A percentile compares a stretch with the other conserved stretches of the same genome.
Conservation (phyloP, 1,284 basidiomycete genomes). For the Cryptococcus wingfieldii region DNA sequence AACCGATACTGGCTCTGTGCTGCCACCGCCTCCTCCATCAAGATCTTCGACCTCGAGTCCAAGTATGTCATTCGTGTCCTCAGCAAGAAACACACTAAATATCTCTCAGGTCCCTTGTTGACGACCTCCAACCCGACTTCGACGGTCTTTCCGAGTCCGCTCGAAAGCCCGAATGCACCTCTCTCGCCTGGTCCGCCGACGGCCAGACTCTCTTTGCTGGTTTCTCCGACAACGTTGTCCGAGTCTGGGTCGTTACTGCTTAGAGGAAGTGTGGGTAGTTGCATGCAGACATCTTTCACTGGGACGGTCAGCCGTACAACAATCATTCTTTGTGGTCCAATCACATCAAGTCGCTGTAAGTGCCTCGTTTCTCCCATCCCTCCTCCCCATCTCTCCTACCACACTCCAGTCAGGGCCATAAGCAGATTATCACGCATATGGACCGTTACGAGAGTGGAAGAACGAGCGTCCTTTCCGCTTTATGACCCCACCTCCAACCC, state of each 20-base stretch:
- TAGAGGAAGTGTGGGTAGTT: constrained; percentile 21
- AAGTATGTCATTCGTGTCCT: constrained; percentile 62
- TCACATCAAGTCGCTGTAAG: not conserved
- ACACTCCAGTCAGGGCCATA: constrained; percentile 55
- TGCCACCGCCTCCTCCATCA: constrained; percentile 95
- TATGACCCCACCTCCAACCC: constrained; percentile 47
- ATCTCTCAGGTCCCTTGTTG: constrained; percentile 79
- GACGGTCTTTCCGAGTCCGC: constrained; percentile 71
- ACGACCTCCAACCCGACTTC: constrained; percentile 88
- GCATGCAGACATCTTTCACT: constrained; percentile 20
- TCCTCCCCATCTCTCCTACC: constrained; percentile 28
- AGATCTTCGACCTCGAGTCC: constrained; percentile 98
- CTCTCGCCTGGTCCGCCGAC: constrained; percentile 97
- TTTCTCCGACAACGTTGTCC: constrained; percentile 85
- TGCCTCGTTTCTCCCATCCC: constrained; percentile 6
- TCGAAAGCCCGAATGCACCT: constrained; percentile 90
- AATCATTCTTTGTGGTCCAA: not conserved
- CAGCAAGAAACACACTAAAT: not conserved
- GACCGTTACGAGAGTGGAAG: constrained; percentile 63
- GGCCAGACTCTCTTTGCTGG: constrained; percentile 96
- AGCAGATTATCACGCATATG: constrained; percentile 42
- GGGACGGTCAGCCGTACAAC: constrained; percentile 2
- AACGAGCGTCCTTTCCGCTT: constrained; percentile 51
- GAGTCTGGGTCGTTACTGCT: constrained; percentile 79
- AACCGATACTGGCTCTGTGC: constrained; percentile 99